These are phyloP conservation scores for Skeletonema marinoi DNA, from an alignment of 108 stramenopile genomes.

Conservation along the genomic window DNA sequence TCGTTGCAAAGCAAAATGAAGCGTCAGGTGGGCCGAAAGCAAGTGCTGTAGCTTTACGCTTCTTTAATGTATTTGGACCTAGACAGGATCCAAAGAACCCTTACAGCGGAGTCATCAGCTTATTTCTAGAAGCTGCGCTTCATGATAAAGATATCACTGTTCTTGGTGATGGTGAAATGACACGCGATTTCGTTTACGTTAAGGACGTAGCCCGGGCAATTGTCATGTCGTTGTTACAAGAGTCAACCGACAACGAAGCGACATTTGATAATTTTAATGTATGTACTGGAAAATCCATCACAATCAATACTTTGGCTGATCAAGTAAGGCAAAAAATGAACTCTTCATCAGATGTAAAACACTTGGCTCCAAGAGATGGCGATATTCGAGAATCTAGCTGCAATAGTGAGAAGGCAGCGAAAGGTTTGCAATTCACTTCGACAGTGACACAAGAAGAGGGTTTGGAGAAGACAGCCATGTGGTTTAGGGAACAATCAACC, in stretches of 20 bases:
- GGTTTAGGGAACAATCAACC: slow-evolving; percentile 19
- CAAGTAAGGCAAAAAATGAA: slow-evolving; percentile 65
- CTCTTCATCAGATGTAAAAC: slow-evolving; percentile 45
- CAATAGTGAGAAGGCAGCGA: slow-evolving; percentile 24
- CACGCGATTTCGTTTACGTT: slow-evolving; percentile 97
- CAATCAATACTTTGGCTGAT: slow-evolving; percentile 67
- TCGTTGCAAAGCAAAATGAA: slow-evolving; percentile 31
- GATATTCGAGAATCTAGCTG: slow-evolving; percentile 49
- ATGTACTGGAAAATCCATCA: slow-evolving; percentile 73
- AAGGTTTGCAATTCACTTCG: slow-evolving; percentile 30
- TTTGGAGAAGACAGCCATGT: slow-evolving; percentile 45
- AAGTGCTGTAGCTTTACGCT: slow-evolving; percentile 72
- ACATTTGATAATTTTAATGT: slow-evolving; percentile 83
- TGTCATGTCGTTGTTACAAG: slow-evolving; percentile 54
- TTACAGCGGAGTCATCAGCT: slow-evolving; percentile 40
- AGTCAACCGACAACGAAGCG: slow-evolving; percentile 40
- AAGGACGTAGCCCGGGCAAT: slow-evolving; percentile 95
- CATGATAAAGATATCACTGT: slow-evolving; percentile 86
- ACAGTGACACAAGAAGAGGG: slow-evolving; percentile 40
- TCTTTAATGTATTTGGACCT: slow-evolving; percentile 90
- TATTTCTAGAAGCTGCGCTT: slow-evolving; percentile 76
- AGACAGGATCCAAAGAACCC: slow-evolving; percentile 78
- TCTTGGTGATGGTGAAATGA: slow-evolving; percentile 96
- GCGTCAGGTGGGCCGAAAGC: slow-evolving; percentile 42
- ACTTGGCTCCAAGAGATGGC: slow-evolving; percentile 37